Evolutionary conservation across 176 grass and related monocot genomes (phyloP).

Genomic region (Lolium perenne): DNA sequence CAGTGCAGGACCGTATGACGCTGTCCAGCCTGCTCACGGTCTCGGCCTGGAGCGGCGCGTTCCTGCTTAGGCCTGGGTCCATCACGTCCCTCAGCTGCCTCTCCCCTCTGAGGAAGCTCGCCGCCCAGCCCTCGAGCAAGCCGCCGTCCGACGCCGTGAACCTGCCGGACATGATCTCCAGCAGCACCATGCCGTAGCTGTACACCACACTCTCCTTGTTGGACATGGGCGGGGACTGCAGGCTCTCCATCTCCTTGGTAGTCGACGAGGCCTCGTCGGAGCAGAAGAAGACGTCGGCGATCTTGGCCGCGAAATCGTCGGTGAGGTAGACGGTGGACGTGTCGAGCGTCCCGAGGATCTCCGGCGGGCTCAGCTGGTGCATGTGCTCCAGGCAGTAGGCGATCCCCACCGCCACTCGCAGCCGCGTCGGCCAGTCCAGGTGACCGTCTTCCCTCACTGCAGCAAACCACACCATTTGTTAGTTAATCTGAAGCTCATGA

Average conservation of each 20-base stretch:
- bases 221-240: neutral
- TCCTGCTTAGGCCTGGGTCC: slow-evolving; percentile 51
- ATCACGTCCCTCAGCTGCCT: slow-evolving; percentile 64
- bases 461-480: neutral
- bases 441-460: slow-evolving; percentile 77
- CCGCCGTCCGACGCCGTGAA: slow-evolving; percentile 63
- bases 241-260: slow-evolving; percentile 5
- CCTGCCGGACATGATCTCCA: slow-evolving; percentile 75
- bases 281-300: slow-evolving; percentile 81
- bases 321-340: slow-evolving; percentile 80
- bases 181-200: slow-evolving; percentile 85
- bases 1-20: slow-evolving; percentile 61
- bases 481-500: neutral
- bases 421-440: slow-evolving; percentile 74
- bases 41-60: slow-evolving; percentile 38
- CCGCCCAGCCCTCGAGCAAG: slow-evolving; percentile 66
- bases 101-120: slow-evolving; percentile 52
- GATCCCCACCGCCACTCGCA: slow-evolving; percentile 73
- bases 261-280: slow-evolving; percentile 4
- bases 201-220: slow-evolving; percentile 66
- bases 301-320: slow-evolving; percentile 87
- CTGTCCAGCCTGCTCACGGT: slow-evolving; percentile 53
- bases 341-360: slow-evolving; percentile 62
- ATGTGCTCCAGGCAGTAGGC: slow-evolving; percentile 94
- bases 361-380: slow-evolving; percentile 75